Evolutionary conservation across 2,329 filamentous ascomycete species (phyloP), one percentile per base, ranked within the genome.

Genomic region (Alternaria brassicicola): DNA sequence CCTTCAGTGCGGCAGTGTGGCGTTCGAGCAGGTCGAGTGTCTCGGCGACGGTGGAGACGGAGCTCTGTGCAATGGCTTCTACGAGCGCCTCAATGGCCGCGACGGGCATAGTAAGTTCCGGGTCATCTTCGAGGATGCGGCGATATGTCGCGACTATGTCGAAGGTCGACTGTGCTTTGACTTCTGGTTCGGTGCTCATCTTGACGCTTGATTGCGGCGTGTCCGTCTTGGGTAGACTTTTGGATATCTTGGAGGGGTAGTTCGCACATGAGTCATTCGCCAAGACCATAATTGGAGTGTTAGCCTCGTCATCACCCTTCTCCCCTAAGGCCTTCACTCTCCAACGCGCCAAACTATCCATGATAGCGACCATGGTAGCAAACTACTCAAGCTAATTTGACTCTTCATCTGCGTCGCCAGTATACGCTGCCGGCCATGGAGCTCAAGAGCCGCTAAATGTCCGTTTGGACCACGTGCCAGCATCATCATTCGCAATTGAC

Each of bases 1-100:
- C 83, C 77, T 93, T 94, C 64, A 99, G 86, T 70, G 88, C 86
- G 51, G 86, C 83, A 49, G 92, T 94, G 74, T 95, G 89, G 45
- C 85, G 86, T 72, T 89, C 88, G 63, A 98, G 86, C 43, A 93
- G 87, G 68, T 94, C 89, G 75, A 98, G 89, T 33, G 94, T 97
- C 82, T 99, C 95, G 80, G 90, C 94, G 70, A 97, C 92, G 57
- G 95, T 99, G 21, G 89, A 90, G 6, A 92, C 89, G 62, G 89
- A 88, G 43, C 89, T 90, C 64, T 90, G 85, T 72, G 89, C 89
- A 59, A 98, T 90, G 60, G 95, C 89, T 73, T 90, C 87, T 67
- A 98, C 95, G 59, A 99, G 85, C 26, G 93, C 89, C 80, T 96
- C 92, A 74, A 97, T 97, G 58, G 93, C 93, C 19, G 95, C 95